Evolutionary conservation across 1,284 basidiomycete species (phyloP), one percentile per base, ranked within the genome.

Genomic region (Veloporphyrellus conicus): DNA sequence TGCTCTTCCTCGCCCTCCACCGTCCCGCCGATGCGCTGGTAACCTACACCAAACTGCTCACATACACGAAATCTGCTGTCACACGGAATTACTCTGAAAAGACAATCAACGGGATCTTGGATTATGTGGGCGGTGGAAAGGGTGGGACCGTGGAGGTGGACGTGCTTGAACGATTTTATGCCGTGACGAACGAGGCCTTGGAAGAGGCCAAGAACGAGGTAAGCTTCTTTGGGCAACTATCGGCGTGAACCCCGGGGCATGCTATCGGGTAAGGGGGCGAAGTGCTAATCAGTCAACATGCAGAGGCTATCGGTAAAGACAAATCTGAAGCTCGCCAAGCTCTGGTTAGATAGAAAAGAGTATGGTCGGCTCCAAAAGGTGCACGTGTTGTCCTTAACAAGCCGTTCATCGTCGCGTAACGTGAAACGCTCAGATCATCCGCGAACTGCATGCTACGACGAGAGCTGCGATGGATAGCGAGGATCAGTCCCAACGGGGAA

Each of bases 161-260:
- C 51, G 81, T 92, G 1, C 76, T 99, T 52, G 93, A 98, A 68
- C 83, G 84, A 55, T 99, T 98, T 72, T 99, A 99, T 71, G 87
- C 93, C 60, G 90, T 81, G 0, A 99, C 96, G 1, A 89, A 93
- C 63, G 81, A 83, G 35, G 90, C 93, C 2, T 73, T 98, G 37
- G 86, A 87, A 50, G 93, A 97, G 57, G 87, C 92, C 6, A 96
- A 90, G 76, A 99, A 99, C 58, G 96, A 99, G 71, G 93, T 92
- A 38, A 54, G 77, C 54, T 16, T 20, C 41, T n/a, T n/a, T n/a
- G n/a, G 38, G 41, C 3, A 20, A 1, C 12, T 18, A 15, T 29
- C 22, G 10, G 22, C 1, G 18, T 3, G 5, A 40, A 50, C 19
- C 18, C 3, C 3, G 15, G 12, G 7, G 29, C 15, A 20, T 27